phyloP scores from a whole-genome alignment of 2,329 filamentous ascomycete genomes.

The Myriosclerotinia duriaeana region DNA sequence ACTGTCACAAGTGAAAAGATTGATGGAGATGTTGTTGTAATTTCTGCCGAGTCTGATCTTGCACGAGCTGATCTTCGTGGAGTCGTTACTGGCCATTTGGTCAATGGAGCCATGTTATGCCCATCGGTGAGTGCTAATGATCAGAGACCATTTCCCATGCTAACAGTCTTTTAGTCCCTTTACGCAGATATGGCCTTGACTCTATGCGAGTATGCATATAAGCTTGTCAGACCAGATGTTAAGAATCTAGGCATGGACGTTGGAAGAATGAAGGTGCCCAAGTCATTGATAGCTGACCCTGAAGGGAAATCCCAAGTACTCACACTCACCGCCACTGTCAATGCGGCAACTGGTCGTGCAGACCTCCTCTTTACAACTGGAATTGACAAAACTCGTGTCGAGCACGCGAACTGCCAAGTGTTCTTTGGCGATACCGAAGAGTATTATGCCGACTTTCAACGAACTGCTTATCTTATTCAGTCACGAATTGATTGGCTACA shows the following conservation, averaged over 20 bases:
- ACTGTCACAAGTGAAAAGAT: conserved; percentile 52
- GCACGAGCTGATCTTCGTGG: conserved; percentile 42
- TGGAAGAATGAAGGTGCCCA: conserved; percentile 64
- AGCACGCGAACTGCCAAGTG: conserved; percentile 19
- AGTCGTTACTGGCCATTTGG: conserved; percentile 55
- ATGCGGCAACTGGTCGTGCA: conserved; percentile 55
- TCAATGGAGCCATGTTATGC: conserved; percentile 56
- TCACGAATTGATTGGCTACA: conserved; percentile 23
- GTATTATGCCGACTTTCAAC: conserved; percentile 13
- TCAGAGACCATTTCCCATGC: conserved; percentile 14
- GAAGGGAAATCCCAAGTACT: conserved; percentile 42
- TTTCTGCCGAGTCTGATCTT: conserved; percentile 55
- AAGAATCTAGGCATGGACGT: conserved; percentile 56
- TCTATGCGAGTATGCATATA: conserved; percentile 55
- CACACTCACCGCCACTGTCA: conserved; percentile 58
- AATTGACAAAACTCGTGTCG: conserved; percentile 30
- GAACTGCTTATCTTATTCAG: conserved; percentile 24
- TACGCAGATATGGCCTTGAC: conserved; percentile 62
- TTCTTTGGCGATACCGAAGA: conserved; percentile 21
- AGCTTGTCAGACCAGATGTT: conserved; percentile 37
- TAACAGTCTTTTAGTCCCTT: conserved; percentile 43
- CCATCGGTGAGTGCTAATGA: conserved; percentile 28
- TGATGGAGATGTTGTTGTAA: conserved; percentile 49
- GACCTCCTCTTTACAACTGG: conserved; percentile 59
- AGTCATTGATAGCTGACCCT: conserved; percentile 60